These are phyloP conservation scores for Neurospora sp. DNA, from an alignment of 2,329 filamentous ascomycete genomes.

Conservation along the genomic window DNA sequence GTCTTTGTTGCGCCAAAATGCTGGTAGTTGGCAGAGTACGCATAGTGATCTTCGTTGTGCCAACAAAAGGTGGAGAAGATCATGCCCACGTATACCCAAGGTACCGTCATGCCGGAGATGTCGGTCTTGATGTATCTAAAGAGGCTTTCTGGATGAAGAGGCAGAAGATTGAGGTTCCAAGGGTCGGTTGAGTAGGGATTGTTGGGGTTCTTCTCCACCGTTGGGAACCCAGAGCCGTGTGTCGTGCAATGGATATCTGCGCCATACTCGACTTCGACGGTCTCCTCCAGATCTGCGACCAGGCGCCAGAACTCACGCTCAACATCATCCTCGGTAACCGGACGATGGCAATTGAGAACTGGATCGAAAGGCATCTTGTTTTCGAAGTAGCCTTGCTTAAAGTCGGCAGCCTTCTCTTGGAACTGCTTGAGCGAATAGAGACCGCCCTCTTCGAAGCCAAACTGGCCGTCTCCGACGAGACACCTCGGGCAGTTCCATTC, in stretches of 20 bases:
- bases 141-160: slow-evolving; percentile 80
- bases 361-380: slow-evolving; percentile 84
- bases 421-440: slow-evolving; percentile 93
- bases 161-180: slow-evolving; percentile 93
- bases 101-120: slow-evolving; percentile 97
- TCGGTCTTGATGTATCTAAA: slow-evolving; percentile 98
- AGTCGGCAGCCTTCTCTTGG: slow-evolving; percentile 89
- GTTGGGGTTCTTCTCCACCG: slow-evolving; percentile 79
- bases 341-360: slow-evolving; percentile 66
- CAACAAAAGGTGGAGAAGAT: slow-evolving; percentile 99
- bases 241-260: slow-evolving; percentile 98
- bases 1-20: slow-evolving; percentile 98
- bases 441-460: slow-evolving; percentile 93
- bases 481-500: slow-evolving; percentile 97
- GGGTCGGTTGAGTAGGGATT: slow-evolving; percentile 82
- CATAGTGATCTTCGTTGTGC: slow-evolving; percentile 98
- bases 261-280: slow-evolving; percentile 94
- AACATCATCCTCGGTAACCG: slow-evolving; percentile 88
- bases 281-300: slow-evolving; percentile 88
- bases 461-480: slow-evolving; percentile 90
- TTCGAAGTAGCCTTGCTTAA: slow-evolving; percentile 90
- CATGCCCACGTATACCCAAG: slow-evolving; percentile 99
- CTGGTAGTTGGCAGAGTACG: slow-evolving; percentile 96
- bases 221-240: slow-evolving; percentile 93
- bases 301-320: slow-evolving; percentile 95